Evolutionary conservation across 2,329 filamentous ascomycete species (phyloP).

Genomic region (Diaporthe velutina): DNA sequence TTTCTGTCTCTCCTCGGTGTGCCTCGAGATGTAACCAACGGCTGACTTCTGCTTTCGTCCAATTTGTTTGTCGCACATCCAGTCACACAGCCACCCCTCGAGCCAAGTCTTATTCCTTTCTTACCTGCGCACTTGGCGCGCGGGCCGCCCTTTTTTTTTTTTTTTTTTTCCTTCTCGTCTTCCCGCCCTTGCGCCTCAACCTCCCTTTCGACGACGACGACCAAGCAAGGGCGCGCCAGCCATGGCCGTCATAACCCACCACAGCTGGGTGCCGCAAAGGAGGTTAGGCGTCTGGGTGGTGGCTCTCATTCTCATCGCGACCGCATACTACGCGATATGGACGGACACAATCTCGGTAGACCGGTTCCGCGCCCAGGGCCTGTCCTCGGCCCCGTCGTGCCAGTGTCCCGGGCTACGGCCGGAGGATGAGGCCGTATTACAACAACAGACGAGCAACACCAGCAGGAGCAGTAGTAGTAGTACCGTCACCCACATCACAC

Average conservation of each 20-base stretch:
- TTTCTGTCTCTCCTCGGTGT: not conserved
- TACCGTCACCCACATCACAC: conserved; percentile 30
- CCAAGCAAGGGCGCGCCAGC: not conserved
- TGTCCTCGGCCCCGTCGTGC: conserved; percentile 12
- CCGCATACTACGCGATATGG: conserved; percentile 14
- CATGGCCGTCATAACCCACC: conserved; percentile 19
- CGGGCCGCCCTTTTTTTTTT: conserved; percentile 3
- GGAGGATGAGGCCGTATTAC: conserved; percentile 11
- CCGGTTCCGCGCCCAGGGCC: not conserved
- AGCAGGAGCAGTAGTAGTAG: not conserved
- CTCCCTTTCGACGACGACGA: not conserved
- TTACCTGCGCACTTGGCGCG: not conserved
- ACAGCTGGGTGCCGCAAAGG: conserved; percentile 16
- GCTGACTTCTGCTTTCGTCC: not conserved
- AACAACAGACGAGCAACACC: not conserved
- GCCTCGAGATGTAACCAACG: not conserved
- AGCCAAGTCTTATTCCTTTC: not conserved
- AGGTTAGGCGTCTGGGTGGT: conserved; percentile 8
- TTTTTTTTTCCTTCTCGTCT: not conserved
- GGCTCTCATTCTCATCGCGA: conserved; percentile 4
- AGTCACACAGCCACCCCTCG: not conserved
- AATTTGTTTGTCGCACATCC: not conserved
- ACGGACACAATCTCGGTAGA: conserved; percentile 1
- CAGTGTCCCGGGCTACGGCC: not conserved
- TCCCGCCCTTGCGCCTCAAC: not conserved